Conservation (phyloP, 345 rosid genomes). For the Eucalyptus decipiens region DNA sequence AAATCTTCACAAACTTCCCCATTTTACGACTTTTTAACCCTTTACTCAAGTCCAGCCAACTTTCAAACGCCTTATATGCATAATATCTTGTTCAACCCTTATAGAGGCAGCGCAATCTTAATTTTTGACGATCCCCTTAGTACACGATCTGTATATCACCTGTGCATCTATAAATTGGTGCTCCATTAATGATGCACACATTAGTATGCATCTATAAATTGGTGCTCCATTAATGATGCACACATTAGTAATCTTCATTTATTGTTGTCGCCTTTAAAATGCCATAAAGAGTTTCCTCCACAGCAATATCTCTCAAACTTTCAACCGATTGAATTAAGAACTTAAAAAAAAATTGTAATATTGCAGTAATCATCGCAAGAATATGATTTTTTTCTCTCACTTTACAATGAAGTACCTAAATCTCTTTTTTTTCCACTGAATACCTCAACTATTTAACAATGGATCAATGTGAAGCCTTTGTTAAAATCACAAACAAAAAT, state of each 20-base stretch:
- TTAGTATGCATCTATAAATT: not conserved
- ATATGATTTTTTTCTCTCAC: not conserved
- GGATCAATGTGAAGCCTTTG: no score
- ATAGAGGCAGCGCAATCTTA: not conserved
- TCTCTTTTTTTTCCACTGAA: no score
- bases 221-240: not conserved
- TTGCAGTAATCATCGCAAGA: not conserved
- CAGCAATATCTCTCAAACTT: not conserved
- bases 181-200: not conserved
- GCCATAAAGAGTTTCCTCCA: not conserved
- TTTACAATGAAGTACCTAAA: not conserved
- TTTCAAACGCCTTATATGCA: not conserved
- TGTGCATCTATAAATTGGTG: not conserved
- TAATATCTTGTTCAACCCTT: not conserved
- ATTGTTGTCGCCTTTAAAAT: not conserved
- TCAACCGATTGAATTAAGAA: not conserved
- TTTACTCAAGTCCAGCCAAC: not conserved
- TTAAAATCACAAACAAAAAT: not conserved
- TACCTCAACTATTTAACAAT: no score
- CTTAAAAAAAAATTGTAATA: not conserved
- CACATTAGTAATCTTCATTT: not conserved
- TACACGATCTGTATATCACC: not conserved
- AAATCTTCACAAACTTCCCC: no score
- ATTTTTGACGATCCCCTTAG: not conserved
- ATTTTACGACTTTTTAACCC: not conserved